These are phyloP conservation scores for Physcomitrellopsis africana DNA, from an alignment of 225 moss, liverwort and hornwort species.

Conservation along the genomic window DNA sequence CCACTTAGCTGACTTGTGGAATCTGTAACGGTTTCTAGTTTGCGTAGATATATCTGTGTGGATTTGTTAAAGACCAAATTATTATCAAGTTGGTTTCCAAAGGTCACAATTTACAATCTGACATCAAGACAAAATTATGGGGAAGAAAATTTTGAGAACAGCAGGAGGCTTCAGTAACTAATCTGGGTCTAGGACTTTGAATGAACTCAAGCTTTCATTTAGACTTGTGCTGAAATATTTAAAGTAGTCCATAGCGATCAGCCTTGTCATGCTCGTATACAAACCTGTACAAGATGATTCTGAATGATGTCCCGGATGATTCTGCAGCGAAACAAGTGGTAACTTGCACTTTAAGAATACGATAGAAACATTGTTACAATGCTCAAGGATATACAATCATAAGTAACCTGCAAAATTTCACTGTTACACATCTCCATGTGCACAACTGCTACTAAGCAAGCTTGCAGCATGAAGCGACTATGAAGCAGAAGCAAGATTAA, in stretches of 20 bases:
- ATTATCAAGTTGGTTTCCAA: background rate
- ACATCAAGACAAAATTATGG: background rate
- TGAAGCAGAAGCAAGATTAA: background rate
- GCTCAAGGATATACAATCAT: background rate
- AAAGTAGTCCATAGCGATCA: background rate
- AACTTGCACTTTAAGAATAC: constrained; percentile 7
- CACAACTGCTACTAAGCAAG: constrained; percentile 12
- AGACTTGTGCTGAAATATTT: too few relatives aligned
- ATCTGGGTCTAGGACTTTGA: background rate
- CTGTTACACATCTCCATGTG: background rate
- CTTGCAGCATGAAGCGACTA: constrained; percentile 15
- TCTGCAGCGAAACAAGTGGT: constrained; percentile 40
- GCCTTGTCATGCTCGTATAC: constrained; percentile 2
- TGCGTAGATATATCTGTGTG: background rate
- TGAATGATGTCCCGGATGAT: constrained; percentile 96
- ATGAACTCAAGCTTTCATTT: background rate
- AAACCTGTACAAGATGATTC: constrained; percentile 82
- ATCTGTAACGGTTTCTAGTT: background rate
- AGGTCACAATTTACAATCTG: background rate
- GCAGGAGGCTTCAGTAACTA: background rate
- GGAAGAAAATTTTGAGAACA: constrained; percentile 3
- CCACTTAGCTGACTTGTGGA: constrained; percentile 17
- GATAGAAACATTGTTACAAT: background rate
- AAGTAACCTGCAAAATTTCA: constrained; percentile 2
- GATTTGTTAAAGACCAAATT: background rate